Conservation (phyloP, 441 rosid species). For the Croton setiger region DNA sequence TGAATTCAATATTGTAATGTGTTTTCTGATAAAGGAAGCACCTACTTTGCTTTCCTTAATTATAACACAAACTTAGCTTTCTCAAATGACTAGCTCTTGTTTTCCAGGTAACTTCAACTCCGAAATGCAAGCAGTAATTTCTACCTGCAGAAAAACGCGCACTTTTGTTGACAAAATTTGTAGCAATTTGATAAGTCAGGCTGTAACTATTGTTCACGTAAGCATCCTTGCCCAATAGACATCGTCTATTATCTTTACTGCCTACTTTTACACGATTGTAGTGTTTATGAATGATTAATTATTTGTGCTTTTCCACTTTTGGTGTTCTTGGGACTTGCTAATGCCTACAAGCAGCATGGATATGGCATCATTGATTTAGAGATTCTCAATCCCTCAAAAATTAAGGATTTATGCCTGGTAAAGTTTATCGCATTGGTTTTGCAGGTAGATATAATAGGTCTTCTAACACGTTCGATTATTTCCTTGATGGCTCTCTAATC, state of each 20-base stretch:
- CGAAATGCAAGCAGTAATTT: conserved; percentile 64
- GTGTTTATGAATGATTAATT: conserved; percentile 10
- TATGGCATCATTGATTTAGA: conserved; percentile 71
- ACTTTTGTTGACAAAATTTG: conserved; percentile 56
- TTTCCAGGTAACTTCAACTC: conserved; percentile 57
- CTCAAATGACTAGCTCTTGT: conserved; percentile 21
- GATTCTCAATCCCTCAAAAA: conserved; percentile 52
- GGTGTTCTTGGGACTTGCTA: conserved; percentile 13
- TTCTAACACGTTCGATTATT: conserved; percentile 15
- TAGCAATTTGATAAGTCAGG: conserved; percentile 46
- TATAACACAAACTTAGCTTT: conserved; percentile 13
- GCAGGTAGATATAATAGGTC: conserved; percentile 48
- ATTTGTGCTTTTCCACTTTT: background rate
- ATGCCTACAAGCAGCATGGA: conserved; percentile 50
- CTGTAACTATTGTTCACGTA: conserved; percentile 60
- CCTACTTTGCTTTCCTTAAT: conserved; percentile 9
- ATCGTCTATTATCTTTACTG: conserved; percentile 7
- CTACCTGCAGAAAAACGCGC: conserved; percentile 71
- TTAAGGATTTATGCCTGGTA: conserved; percentile 59
- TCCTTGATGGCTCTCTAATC: conserved; percentile 4
- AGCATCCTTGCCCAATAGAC: conserved; percentile 24
- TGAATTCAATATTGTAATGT: background rate
- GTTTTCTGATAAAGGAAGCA: conserved; percentile 1
- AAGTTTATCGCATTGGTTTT: conserved; percentile 60
- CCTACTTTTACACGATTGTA: conserved; percentile 6